Base-by-base conservation (phyloP, 2,329 filamentous ascomycete genomes). In the Trichoderma semiorbis region DNA sequence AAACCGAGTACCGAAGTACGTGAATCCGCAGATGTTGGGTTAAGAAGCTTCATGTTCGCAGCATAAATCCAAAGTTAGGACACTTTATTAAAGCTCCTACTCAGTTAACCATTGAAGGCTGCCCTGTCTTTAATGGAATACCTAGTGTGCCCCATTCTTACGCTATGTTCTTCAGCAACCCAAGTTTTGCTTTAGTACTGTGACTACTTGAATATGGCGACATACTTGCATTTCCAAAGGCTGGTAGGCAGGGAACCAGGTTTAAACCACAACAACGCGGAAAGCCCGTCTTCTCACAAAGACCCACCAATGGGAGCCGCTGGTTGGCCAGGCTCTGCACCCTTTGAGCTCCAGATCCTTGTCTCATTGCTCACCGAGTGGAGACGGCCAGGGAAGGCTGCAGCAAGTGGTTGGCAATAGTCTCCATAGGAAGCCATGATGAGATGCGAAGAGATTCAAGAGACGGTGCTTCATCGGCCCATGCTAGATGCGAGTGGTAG, bases 331-430 rank as follows among this genome's bases (percentile, higher is more conserved):
- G 26, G 21, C 47, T 66, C 63, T 55, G n/a, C 43, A 66, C 24
- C 64, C 64, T 67, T 36, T 57, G 24, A 67, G 30, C 21, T 57
- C 57, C 64, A 55, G 53, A 69, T 62, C 67, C 67, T 62, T 39
- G 67, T 53, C 36, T n/a, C 39, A 26, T 62, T 58, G 58, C 67
- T 69, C 67, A 69, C 55, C 67, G 67, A 69, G 67, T 69, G 67
- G 67, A 47, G 47, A 69, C 57, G 26, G n/a, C 57, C 14, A 34
- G 57, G 66, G 57, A 39, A 50, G 39, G 39, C 39, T 53, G 57
- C 66, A 69, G 66, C 18, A 69, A 62, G 39, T 69, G 57, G 57
- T 53, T 16, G 7, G 62, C 28, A n/a, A 24, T 34, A 30, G 30
- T 61, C 67, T 62, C 57, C 57, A 62, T 69, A 36, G 16, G 28